Evolutionary conservation across 768 basidiomycete species (phyloP).

Genomic region (Suillus luteus): DNA sequence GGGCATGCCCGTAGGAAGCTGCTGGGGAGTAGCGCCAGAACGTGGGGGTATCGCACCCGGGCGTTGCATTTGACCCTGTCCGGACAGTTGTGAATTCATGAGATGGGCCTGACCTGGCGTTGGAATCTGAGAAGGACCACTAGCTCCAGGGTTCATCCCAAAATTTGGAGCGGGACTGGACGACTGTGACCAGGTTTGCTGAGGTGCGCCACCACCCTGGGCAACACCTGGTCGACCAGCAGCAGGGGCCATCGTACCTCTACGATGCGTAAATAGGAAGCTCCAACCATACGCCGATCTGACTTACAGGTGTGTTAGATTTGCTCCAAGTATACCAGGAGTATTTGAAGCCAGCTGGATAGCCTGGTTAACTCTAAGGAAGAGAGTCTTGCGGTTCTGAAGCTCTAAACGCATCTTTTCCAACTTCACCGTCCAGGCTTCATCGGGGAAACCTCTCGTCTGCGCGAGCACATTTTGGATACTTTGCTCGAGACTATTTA

Average conservation of each 20-base stretch:
- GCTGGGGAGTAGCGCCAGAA: slow-evolving; percentile 41
- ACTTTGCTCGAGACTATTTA: slow-evolving; percentile 12
- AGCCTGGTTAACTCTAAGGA: slow-evolving; percentile 37
- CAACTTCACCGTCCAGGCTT: slow-evolving; percentile 20
- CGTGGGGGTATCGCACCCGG: slow-evolving; percentile 39
- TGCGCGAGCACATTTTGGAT: slow-evolving; percentile 11
- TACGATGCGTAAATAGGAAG: slow-evolving; percentile 18
- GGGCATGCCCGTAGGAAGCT: slow-evolving; percentile 30
- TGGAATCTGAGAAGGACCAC: slow-evolving; percentile 24
- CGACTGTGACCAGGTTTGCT: slow-evolving; percentile 10
- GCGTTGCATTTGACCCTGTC: slow-evolving; percentile 33
- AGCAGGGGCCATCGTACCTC: slow-evolving; percentile 20
- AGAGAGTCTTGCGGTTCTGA: slow-evolving; percentile 40
- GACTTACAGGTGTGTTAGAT: slow-evolving; percentile 38
- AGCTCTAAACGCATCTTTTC: slow-evolving; percentile 24
- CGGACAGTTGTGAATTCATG: slow-evolving; percentile 34
- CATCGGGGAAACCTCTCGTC: slow-evolving; percentile 22
- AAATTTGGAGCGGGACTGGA: slow-evolving; percentile 18
- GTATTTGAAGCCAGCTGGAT: slow-evolving; percentile 23
- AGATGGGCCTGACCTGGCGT: slow-evolving; percentile 18
- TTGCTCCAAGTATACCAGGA: slow-evolving; percentile 25
- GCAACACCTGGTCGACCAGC: slow-evolving; percentile 27
- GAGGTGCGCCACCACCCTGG: slow-evolving; percentile 19
- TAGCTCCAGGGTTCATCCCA: slow-evolving; percentile 20
- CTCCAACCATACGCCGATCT: background rate